Evolutionary conservation across 192 early-diverging fungal genomes (phyloP).

Genomic region (Rhizophagus sp.): DNA sequence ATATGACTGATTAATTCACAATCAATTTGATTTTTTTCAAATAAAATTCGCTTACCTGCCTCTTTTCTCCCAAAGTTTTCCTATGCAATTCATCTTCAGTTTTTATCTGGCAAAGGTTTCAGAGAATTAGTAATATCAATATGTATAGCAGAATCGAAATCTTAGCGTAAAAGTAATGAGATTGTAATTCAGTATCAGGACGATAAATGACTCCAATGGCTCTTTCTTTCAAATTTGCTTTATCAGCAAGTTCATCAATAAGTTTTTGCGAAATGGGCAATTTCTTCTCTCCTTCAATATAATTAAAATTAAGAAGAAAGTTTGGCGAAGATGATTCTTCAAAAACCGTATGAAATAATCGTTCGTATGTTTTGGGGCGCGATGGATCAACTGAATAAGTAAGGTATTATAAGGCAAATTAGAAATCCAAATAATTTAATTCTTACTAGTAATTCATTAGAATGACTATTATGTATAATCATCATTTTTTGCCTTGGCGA

Average conservation of each 20-base stretch:
- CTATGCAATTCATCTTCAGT: background rate
- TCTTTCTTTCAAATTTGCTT: background rate
- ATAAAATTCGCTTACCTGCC: background rate
- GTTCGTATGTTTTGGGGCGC: background rate
- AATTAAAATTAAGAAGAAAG: background rate
- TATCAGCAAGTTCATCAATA: background rate
- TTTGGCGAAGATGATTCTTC: background rate
- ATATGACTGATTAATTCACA: no score
- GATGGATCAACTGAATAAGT: background rate
- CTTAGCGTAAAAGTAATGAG: slow-evolving; percentile 15
- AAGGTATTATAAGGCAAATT: background rate
- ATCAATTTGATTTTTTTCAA: no score
- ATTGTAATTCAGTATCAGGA: slow-evolving; percentile 5
- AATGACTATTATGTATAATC: background rate
- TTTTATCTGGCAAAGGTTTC: slow-evolving; percentile 1
- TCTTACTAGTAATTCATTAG: background rate
- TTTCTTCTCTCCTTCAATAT: background rate
- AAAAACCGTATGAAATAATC: background rate
- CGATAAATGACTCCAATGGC: slow-evolving; percentile 17
- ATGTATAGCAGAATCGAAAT: slow-evolving; percentile 18
- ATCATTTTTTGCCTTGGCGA: background rate
- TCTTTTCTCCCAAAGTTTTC: background rate
- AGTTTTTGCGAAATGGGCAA: background rate
- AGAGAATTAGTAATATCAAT: slow-evolving; percentile 10
- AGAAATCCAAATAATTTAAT: background rate